A percentile compares a stretch with the other conserved stretches of the same genome.
These are phyloP conservation scores for Ceratocystis cubensis DNA, from an alignment of 2,329 filamentous ascomycete species.

Conservation along the genomic window DNA sequence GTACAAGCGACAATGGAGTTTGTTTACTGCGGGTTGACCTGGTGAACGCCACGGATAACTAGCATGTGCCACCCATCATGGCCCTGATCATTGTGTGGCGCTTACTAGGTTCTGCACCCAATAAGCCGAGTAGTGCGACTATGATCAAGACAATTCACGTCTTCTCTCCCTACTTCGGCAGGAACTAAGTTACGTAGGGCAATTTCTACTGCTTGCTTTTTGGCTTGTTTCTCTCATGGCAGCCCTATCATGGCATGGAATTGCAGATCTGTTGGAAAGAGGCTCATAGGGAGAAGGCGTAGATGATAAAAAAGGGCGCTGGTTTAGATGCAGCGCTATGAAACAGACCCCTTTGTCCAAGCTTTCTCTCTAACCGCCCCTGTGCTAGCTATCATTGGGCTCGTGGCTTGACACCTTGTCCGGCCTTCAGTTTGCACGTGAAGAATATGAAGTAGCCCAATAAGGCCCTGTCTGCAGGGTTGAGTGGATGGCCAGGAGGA, in stretches of 20 bases:
- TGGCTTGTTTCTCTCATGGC: too few species aligned
- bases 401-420: neutral
- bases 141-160: too few species aligned
- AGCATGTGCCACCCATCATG: neutral
- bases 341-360: neutral
- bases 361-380: neutral
- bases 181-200: too few species aligned
- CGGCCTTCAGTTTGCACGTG: neutral
- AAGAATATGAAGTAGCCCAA: neutral
- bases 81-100: neutral
- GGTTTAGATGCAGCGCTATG: neutral
- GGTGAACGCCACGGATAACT: constrained; percentile 15
- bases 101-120: neutral
- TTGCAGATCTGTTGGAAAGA: neutral
- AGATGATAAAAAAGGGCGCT: neutral
- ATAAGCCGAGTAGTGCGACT: too few species aligned
- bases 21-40: constrained; percentile 18
- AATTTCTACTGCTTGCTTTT: too few species aligned
- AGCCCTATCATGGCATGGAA: too few species aligned
- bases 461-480: neutral
- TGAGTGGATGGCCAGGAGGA: neutral
- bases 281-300: neutral
- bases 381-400: neutral
- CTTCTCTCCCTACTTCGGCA: too few species aligned
- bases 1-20: neutral